These are phyloP conservation scores for Puccinia polysora DNA, from an alignment of 1,284 basidiomycete genomes.

Conservation along the genomic window DNA sequence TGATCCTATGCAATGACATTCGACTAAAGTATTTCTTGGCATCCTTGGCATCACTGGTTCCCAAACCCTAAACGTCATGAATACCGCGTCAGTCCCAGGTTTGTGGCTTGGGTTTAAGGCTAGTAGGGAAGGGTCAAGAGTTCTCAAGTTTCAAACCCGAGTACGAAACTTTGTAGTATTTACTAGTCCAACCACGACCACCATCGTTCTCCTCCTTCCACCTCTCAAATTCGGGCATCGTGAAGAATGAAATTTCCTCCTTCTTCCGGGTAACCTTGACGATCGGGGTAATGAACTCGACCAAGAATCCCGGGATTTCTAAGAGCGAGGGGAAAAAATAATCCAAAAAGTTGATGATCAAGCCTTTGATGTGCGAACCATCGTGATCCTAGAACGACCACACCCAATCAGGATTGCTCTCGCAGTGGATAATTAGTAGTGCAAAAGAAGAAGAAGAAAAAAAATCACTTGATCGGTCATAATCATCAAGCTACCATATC, in stretches of 20 bases:
- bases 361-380: conserved; percentile 98
- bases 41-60: conserved; percentile 81
- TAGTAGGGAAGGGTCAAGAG: not conserved
- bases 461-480: conserved; percentile 87
- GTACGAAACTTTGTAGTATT: conserved; percentile 82
- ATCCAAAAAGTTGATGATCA: conserved; percentile 96
- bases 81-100: too few relatives aligned
- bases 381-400: conserved; percentile 99
- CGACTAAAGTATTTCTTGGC: conserved; percentile 88
- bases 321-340: conserved; percentile 94
- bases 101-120: too few relatives aligned
- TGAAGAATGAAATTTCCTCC: conserved; percentile 84
- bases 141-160: not conserved
- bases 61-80: conserved; percentile 85
- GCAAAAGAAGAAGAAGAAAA: not conserved
- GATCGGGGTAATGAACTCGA: conserved; percentile 98
- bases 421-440: too few relatives aligned
- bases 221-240: conserved; percentile 90
- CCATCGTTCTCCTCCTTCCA: conserved; percentile 80
- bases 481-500: conserved; percentile 96
- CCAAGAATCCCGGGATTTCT: conserved; percentile 84
- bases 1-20: conserved; percentile 89
- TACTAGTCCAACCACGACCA: conserved; percentile 78
- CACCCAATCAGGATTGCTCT: too few relatives aligned
- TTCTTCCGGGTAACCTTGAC: conserved; percentile 82